Conservation (phyloP, 179 eudicot species). For the Actinidia arguta region DNA sequence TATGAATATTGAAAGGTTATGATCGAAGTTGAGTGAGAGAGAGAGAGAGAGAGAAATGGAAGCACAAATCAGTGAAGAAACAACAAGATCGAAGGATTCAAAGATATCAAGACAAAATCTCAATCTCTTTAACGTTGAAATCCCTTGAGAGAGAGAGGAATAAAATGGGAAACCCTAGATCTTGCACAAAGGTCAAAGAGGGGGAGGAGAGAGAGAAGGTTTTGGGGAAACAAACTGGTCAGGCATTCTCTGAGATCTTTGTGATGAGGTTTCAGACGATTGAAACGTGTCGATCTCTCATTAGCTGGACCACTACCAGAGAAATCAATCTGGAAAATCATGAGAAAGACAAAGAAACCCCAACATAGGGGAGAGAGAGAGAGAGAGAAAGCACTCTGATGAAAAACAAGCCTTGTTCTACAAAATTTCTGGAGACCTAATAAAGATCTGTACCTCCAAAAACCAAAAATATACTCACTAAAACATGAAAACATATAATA, state of each 20-base stretch:
- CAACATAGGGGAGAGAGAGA: not conserved
- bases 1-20: constrained; percentile 5
- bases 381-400: not conserved
- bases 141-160: not conserved
- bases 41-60: not conserved
- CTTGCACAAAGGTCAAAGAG: constrained; percentile 41
- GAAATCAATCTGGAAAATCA: constrained; percentile 10
- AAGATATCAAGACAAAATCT: constrained; percentile 27
- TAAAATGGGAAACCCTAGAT: constrained; percentile 48
- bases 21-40: not conserved
- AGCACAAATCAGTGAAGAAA: constrained; percentile 24
- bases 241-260: constrained; percentile 16
- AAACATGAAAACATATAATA: no score
- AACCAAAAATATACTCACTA: not conserved
- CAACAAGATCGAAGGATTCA: constrained; percentile 31
- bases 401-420: not conserved
- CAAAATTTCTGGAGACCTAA: not conserved
- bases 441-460: not conserved
- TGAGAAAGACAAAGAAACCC: no score
- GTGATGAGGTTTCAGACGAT: constrained; percentile 15
- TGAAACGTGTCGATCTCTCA: constrained; percentile 42
- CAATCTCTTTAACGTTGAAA: constrained; percentile 7
- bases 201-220: not conserved
- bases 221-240: constrained; percentile 4
- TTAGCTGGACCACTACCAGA: constrained; percentile 3